These are phyloP conservation scores for Colletotrichum zoysiae DNA, from an alignment of 2,329 filamentous ascomycete genomes.

Conservation along the genomic window DNA sequence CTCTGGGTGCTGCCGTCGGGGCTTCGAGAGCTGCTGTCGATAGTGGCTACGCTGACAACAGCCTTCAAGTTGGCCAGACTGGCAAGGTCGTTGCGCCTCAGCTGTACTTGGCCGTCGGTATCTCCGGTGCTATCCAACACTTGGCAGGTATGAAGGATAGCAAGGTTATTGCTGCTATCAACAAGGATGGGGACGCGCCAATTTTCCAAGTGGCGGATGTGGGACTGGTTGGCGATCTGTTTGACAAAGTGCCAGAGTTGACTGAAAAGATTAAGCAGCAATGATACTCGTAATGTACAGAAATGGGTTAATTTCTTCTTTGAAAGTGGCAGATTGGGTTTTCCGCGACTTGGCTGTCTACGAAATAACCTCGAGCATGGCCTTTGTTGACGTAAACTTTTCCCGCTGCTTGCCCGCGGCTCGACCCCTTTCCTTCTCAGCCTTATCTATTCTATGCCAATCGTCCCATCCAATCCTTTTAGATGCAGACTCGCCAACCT, in stretches of 20 bases:
- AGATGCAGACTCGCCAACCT: constrained; percentile 68
- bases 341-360: constrained; percentile 51
- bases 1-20: constrained; percentile 94
- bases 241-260: constrained; percentile 94
- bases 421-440: constrained; percentile 76
- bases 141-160: constrained; percentile 99
- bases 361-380: constrained; percentile 66
- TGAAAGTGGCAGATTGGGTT: constrained; percentile 9
- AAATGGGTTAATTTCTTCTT: background rate
- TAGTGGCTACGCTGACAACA: constrained; percentile 98
- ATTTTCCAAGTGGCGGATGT: constrained; percentile 99
- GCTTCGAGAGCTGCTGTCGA: constrained; percentile 96
- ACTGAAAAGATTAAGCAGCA: constrained; percentile 87
- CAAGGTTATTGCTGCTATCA: constrained; percentile 99
- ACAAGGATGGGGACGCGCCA: constrained; percentile 96
- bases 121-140: constrained; percentile 98
- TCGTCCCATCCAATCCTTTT: constrained; percentile 81
- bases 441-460: constrained; percentile 86
- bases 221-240: constrained; percentile 93
- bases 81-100: constrained; percentile 98
- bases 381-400: constrained; percentile 69
- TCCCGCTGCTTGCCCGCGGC: constrained; percentile 81
- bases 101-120: constrained; percentile 94
- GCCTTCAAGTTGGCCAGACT: constrained; percentile 96
- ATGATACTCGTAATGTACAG: constrained; percentile 17